Evolutionary conservation across 352 stramenopile genomes (phyloP), one percentile per base, ranked within the genome.

Genomic region (Thalassiosira pacifica): DNA sequence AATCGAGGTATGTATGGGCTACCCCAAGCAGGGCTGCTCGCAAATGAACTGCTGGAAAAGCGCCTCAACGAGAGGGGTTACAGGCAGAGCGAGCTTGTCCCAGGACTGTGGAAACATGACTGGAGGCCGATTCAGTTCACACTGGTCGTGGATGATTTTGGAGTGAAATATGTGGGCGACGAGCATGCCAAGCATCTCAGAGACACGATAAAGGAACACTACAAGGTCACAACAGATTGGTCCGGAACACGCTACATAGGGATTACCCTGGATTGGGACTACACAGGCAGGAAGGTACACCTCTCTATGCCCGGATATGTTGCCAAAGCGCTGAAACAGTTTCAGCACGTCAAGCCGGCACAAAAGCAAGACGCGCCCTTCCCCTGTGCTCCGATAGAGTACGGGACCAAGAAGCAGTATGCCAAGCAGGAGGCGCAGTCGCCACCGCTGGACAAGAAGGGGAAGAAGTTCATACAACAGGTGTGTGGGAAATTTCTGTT

Each of bases 341-440:
- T 77, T 24, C 22, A 68, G 24, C 69, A 77, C 24, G 0, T 29
- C 1, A 19, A 13, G 16, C 45, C 45, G 40, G 16, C 16, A 19
- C 9, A 34, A 11, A 31, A 31, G 27, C 65, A 73, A 61, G 11
- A 73, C 9, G 31, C 22, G 1, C 40, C 65, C 8, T 59, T 60
- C 67, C 66, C 69, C 26, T 74, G 45, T 55, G 34, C 9, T 10
- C 42, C 63, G 61, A 57, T 67, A 18, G 1, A 65, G 22, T 92
- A 92, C 64, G 87, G 87, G 9, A 60, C 72, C 11, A 86, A 79
- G 18, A 78, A 73, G 29, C 82, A 93, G 61, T 88, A 82, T 42
- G 69, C 84, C 5, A 76, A 18, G n/a, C 8, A 32, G 31, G 22
- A 29, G 40, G 61, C 74, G 2, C 68, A 26, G 2, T 16, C 82